Conservation (phyloP, 345 rosid genomes). For the Salix viminalis region DNA sequence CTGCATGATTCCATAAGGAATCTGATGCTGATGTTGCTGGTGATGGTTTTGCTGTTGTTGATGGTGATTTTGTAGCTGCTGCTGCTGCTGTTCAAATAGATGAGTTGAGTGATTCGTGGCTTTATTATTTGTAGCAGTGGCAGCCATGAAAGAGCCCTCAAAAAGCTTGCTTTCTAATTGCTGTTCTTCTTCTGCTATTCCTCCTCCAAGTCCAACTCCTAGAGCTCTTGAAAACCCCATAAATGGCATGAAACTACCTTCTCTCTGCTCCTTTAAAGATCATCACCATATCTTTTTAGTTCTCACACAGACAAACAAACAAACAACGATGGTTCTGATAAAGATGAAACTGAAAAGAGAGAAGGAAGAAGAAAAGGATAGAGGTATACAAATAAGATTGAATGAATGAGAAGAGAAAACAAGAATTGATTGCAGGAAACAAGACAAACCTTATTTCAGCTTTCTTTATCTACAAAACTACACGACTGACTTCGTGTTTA, state of each 20-base stretch:
- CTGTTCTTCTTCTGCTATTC: neutral
- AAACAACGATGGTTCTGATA: constrained; percentile 28
- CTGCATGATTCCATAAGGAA: constrained; percentile 53
- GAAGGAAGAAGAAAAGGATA: neutral
- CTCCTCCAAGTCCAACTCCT: constrained; percentile 9
- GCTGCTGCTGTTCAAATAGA: constrained; percentile 32
- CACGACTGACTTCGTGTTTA: constrained; percentile 19
- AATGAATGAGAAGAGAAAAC: constrained; percentile 16
- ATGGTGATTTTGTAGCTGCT: constrained; percentile 29
- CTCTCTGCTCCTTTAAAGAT: constrained; percentile 27
- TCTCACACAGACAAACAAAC: constrained; percentile 3
- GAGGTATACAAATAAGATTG: neutral
- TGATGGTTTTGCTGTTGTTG: constrained; percentile 16
- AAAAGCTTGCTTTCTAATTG: constrained; percentile 5
- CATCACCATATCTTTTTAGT: constrained; percentile 15
- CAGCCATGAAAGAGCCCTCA: constrained; percentile 39
- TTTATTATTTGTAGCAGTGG: constrained; percentile 21
- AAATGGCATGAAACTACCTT: constrained; percentile 33
- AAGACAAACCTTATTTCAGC: constrained; percentile 35
- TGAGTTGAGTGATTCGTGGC: constrained; percentile 26
- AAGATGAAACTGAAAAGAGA: constrained; percentile 23
- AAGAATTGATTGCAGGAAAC: constrained; percentile 31
- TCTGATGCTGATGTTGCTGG: constrained; percentile 21
- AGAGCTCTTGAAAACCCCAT: constrained; percentile 32
- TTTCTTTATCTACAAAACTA: constrained; percentile 4